Base-by-base conservation (phyloP, 2,329 filamentous ascomycete species). In the Pestalotiopsis sp. region DNA sequence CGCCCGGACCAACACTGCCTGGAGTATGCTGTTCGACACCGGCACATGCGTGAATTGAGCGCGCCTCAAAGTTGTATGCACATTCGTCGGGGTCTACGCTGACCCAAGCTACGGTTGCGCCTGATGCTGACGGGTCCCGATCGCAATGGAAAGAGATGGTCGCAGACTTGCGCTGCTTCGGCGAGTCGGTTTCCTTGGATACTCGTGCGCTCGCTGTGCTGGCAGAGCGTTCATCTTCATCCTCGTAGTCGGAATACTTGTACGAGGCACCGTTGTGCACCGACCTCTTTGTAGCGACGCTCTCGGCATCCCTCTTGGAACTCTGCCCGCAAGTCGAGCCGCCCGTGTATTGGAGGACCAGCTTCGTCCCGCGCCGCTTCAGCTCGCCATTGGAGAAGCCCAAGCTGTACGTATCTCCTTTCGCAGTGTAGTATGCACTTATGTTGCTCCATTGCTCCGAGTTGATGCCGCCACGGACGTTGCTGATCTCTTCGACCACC, bases 131-230 rank as follows among this genome's bases (percentile, higher is more conserved):
- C 1, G 93, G 90, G 74, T 98, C 94, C 71, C 89, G 90, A 78
- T 98, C 95, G 84, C 96, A 99, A 72, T 96, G 91, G 79, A 98
- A 95, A 27, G 94, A 96, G 80, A 99, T 94, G 69, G 95, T 91
- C 13, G 95, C 92, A 2, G 93, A 97, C 79, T 95, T 96, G 72
- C 87, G 85, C 59, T 88, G 83, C 57, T 73, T 68, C 25, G 72
- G 69, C 27, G 78, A 68, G 58, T 79, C 76, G 39, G 72, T 70
- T 68, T 81, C 74, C 20, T 75, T 69, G 52, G 64, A 69, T 17
- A 71, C 73, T 45, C 63, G 71, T 65, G 31, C 17, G 68, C 45
- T 38, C 64, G n/a, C 11, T 38, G 45, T 55, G 36, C 23, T 17
- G 14, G 76, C 73, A 38, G 76, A 72, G 7, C 77, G 73, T 59